These are phyloP conservation scores for Candida sp. DNA, from an alignment of 1,139 yeast species.

Conservation along the genomic window DNA sequence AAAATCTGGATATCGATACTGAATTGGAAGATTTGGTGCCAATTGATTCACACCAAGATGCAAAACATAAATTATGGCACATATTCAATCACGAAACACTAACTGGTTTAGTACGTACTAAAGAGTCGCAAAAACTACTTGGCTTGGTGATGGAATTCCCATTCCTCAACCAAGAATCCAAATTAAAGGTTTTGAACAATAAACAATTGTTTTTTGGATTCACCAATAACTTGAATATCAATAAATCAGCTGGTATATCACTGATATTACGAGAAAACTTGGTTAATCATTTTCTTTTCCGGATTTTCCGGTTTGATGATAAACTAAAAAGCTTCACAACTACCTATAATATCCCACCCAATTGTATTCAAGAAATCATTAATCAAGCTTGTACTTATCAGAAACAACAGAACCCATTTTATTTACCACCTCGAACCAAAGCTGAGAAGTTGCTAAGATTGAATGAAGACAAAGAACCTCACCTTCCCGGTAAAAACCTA, in stretches of 20 bases:
- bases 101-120: slow-evolving; percentile 19
- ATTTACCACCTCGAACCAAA: slow-evolving; percentile 29
- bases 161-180: neutral
- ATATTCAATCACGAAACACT: slow-evolving; percentile 1
- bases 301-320: slow-evolving; percentile 2
- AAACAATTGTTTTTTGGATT: neutral
- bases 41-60: neutral
- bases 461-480: slow-evolving; percentile 7
- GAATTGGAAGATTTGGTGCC: slow-evolving; percentile 2
- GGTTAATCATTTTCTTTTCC: neutral
- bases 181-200: neutral
- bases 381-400: slow-evolving; percentile 27
- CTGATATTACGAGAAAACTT: slow-evolving; percentile 1
- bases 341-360: slow-evolving; percentile 14
- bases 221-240: neutral
- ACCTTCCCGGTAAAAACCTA: slow-evolving; percentile 10
- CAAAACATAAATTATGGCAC: neutral
- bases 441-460: neutral
- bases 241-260: neutral
- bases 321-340: neutral
- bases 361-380: slow-evolving; percentile 25
- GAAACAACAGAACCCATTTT: slow-evolving; percentile 26
- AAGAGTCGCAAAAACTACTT: slow-evolving; percentile 24
- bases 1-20: neutral
- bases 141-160: slow-evolving; percentile 19